Evolutionary conservation across 345 rosid genomes (phyloP).

Genomic region (Psidium friedrichsthalianum): DNA sequence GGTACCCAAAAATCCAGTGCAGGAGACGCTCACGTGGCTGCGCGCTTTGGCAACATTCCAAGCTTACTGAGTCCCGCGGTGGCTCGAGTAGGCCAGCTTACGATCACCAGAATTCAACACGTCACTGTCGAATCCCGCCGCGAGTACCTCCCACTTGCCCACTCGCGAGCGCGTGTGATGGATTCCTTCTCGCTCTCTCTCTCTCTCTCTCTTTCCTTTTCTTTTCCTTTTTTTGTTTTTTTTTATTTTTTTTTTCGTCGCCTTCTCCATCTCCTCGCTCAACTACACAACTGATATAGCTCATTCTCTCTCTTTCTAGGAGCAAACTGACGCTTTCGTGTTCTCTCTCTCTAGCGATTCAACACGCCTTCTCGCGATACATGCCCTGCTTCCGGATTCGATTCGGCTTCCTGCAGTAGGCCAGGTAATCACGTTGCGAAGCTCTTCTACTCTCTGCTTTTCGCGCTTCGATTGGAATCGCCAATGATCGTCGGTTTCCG

Average conservation of each 20-base stretch:
- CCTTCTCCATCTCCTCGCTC: not conserved
- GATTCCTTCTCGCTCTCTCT: not conserved
- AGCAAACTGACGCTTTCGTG: not conserved
- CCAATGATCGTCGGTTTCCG: not conserved
- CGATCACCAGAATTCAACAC: not conserved
- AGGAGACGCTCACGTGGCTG: not conserved
- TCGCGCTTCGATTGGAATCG: not conserved
- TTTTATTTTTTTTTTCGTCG: not conserved
- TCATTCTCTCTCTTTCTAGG: not conserved
- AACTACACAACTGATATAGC: not conserved
- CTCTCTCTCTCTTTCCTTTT: not conserved
- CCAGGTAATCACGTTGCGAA: not conserved
- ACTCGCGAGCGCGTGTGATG: not conserved
- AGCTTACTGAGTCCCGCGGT: not conserved
- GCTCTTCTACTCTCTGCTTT: not conserved
- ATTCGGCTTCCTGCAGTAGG: not conserved
- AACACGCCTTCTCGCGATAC: not conserved
- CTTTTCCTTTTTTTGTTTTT: fast-evolving
- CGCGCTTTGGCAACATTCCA: not conserved
- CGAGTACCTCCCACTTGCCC: not conserved
- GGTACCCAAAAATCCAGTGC: not conserved
- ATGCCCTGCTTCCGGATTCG: not conserved
- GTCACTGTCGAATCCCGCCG: not conserved
- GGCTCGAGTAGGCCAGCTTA: not conserved
- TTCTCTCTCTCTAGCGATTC: not conserved